phyloP scores from a whole-genome alignment of 2,329 filamentous ascomycete genomes.

The Xylaria sp. region DNA sequence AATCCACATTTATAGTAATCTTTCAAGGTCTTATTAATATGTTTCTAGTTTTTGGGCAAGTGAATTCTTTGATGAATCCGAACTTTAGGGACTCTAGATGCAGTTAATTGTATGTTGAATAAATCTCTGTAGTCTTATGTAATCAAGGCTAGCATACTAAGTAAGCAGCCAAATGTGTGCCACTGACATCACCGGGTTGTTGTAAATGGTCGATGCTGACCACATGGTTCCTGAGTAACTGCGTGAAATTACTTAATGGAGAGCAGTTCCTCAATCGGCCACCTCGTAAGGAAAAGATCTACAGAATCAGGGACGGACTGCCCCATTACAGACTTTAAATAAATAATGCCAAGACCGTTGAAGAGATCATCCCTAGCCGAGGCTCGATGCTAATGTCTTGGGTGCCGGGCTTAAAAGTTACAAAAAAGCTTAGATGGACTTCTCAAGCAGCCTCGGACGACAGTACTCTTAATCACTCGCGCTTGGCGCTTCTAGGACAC shows the following conservation, averaged over 20 bases:
- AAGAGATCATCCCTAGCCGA: neutral
- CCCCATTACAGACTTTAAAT: neutral
- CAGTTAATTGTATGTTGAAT: neutral
- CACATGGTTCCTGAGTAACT: neutral
- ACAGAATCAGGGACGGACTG: neutral
- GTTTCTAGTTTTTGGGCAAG: neutral
- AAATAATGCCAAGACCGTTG: neutral
- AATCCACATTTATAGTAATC: neutral
- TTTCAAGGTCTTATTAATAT: neutral
- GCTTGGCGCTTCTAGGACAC: too few species aligned
- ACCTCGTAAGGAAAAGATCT: slow-evolving; percentile 9
- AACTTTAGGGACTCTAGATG: neutral
- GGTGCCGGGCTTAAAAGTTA: neutral
- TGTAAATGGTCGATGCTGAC: neutral
- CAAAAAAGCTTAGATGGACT: slow-evolving; percentile 3
- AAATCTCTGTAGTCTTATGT: neutral
- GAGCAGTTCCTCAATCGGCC: neutral
- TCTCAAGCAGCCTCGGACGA: neutral
- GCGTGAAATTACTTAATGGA: slow-evolving; percentile 7
- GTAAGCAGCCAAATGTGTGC: neutral
- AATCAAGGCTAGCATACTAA: neutral
- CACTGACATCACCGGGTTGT: neutral
- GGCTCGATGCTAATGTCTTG: slow-evolving; percentile 1
- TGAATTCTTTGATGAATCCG: neutral
- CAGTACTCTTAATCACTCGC: neutral